phyloP scores from a whole-genome alignment of 2,329 filamentous ascomycete genomes.

The Stenocarpella maydis region DNA sequence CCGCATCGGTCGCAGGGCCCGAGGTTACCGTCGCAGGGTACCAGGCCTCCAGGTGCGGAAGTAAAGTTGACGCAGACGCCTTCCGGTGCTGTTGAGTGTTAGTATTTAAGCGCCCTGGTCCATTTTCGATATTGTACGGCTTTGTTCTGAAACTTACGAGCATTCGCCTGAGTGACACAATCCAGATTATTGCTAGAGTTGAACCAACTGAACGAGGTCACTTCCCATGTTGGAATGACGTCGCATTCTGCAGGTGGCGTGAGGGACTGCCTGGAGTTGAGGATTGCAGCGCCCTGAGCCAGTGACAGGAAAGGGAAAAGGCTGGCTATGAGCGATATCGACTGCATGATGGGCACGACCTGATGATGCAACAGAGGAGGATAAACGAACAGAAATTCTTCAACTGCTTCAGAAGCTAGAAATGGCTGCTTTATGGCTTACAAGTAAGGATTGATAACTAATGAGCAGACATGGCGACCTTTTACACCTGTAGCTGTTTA shows the following conservation, averaged over 20 bases:
- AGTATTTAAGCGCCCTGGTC: neutral
- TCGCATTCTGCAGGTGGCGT: slow-evolving; percentile 27
- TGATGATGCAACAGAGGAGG: neutral
- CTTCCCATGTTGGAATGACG: slow-evolving; percentile 29
- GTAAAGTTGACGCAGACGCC: slow-evolving; percentile 29
- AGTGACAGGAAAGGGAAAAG: neutral
- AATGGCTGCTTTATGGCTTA: neutral
- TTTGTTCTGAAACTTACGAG: neutral
- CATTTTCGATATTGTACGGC: neutral
- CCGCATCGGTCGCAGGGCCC: slow-evolving; percentile 27
- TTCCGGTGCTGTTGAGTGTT: neutral
- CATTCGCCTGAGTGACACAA: slow-evolving; percentile 6
- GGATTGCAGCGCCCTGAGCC: neutral
- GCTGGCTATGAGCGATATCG: neutral
- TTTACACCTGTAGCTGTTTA: too few relatives aligned
- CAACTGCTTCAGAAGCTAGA: too few relatives aligned
- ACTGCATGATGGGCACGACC: neutral
- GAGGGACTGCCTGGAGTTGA: slow-evolving; percentile 7
- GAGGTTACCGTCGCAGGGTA: slow-evolving; percentile 23
- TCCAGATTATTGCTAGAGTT: slow-evolving; percentile 29
- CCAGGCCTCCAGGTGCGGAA: neutral
- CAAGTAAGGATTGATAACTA: too few relatives aligned
- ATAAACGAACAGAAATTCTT: too few relatives aligned
- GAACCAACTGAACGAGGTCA: slow-evolving; percentile 21
- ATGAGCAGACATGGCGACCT: neutral